Percentiles rank a stretch among this genome's conserved stretches.
phyloP scores from a whole-genome alignment of 2,329 filamentous ascomycete genomes.

The Alternaria solani region DNA sequence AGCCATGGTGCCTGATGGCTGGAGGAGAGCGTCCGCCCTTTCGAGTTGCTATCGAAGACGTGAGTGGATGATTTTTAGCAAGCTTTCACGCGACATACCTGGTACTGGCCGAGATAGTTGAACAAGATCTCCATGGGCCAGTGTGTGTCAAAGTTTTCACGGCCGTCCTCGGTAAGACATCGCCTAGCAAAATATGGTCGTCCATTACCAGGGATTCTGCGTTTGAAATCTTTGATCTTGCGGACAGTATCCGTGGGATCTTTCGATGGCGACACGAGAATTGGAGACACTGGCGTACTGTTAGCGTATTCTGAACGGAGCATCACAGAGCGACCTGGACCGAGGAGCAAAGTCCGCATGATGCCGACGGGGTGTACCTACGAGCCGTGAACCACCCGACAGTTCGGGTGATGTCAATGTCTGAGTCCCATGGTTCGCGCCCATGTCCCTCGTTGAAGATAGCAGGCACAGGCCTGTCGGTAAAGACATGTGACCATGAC shows the following conservation, averaged over 20 bases:
- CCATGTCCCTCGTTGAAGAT: slow-evolving; percentile 56
- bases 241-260: slow-evolving; percentile 60
- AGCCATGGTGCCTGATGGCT: slow-evolving; percentile 55
- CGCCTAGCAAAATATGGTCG: slow-evolving; percentile 58
- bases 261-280: slow-evolving; percentile 43
- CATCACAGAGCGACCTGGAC: neutral
- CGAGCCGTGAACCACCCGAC: slow-evolving; percentile 68
- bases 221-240: slow-evolving; percentile 63
- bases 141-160: slow-evolving; percentile 44
- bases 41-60: slow-evolving; percentile 55
- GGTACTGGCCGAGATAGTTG: slow-evolving; percentile 62
- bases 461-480: slow-evolving; percentile 60
- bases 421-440: slow-evolving; percentile 51
- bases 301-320: neutral
- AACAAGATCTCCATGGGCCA: slow-evolving; percentile 66
- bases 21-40: slow-evolving; percentile 55
- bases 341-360: neutral
- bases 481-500: slow-evolving; percentile 64
- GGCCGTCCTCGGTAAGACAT: slow-evolving; percentile 41
- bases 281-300: slow-evolving; percentile 49
- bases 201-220: slow-evolving; percentile 41
- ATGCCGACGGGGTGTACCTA: slow-evolving; percentile 35
- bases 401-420: slow-evolving; percentile 64
- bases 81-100: slow-evolving; percentile 46
- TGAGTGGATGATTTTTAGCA: slow-evolving; percentile 18